phyloP scores from a whole-genome alignment of 768 basidiomycete species.

The Lentinus brumalis region DNA sequence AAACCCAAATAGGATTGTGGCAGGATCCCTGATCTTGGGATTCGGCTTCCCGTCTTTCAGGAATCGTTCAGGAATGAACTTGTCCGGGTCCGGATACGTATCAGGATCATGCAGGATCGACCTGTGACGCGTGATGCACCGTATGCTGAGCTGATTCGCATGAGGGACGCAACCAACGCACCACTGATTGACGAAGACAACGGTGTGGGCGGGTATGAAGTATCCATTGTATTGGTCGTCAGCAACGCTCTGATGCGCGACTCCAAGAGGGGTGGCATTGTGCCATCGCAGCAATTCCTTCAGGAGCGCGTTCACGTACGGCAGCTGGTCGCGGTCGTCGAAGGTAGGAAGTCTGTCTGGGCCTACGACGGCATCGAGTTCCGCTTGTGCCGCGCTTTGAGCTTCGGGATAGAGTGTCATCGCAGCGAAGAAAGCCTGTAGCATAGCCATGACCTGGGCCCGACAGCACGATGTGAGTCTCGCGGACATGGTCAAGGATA shows the following conservation, averaged over 20 bases:
- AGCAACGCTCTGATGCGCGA: conserved; percentile 4
- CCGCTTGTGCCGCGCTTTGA: conserved; percentile 35
- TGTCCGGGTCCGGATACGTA: conserved; percentile 19
- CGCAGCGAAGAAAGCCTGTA: conserved; percentile 23
- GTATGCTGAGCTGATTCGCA: conserved; percentile 11
- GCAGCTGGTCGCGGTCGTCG: conserved; percentile 25
- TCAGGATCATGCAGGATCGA: conserved; percentile 16
- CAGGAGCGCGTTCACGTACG: conserved; percentile 36
- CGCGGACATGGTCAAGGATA: neutral
- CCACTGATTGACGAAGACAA: conserved; percentile 19
- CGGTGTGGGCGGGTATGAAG: conserved; percentile 4
- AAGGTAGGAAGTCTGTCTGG: conserved; percentile 30
- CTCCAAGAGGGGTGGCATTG: conserved; percentile 10
- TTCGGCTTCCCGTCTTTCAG: conserved; percentile 10
- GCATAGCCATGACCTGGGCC: conserved; percentile 9
- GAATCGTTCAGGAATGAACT: conserved; percentile 27
- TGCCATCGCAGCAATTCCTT: conserved; percentile 30
- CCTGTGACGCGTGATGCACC: conserved; percentile 16
- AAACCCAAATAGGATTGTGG: conserved; percentile 11
- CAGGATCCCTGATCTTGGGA: conserved; percentile 3
- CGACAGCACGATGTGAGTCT: neutral
- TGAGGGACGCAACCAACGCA: conserved; percentile 8
- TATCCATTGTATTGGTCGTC: conserved; percentile 2
- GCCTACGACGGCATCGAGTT: conserved; percentile 41
- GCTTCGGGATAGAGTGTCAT: conserved; percentile 31